phyloP scores from a whole-genome alignment of 2,329 filamentous ascomycete species.

The Remersonia thermophila region DNA sequence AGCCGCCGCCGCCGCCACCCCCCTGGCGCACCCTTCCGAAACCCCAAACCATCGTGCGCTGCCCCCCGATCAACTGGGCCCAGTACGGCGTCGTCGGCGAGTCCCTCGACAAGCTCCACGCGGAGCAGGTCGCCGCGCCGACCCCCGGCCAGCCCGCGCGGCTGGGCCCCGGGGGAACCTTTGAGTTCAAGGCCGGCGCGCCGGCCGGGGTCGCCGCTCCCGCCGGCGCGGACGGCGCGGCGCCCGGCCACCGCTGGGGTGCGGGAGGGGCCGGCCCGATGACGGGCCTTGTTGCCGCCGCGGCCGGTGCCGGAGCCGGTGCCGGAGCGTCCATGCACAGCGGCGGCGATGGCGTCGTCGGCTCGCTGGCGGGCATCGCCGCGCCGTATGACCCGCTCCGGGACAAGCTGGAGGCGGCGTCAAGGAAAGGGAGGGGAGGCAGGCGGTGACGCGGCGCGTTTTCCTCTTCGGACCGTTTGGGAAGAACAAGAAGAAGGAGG shows the following conservation, averaged over 20 bases:
- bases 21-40: slow-evolving; percentile 57
- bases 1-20: slow-evolving; percentile 3
- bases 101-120: slow-evolving; percentile 71
- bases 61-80: slow-evolving; percentile 85
- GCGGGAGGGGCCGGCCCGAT: too few relatives aligned
- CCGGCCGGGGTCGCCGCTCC: too few relatives aligned
- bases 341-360: too few relatives aligned
- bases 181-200: slow-evolving; percentile 34
- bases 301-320: too few relatives aligned
- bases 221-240: too few relatives aligned
- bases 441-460: slow-evolving; percentile 22
- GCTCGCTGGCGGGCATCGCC: slow-evolving; percentile 41
- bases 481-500: too few relatives aligned
- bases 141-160: slow-evolving; percentile 39
- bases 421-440: slow-evolving; percentile 22
- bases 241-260: too few relatives aligned
- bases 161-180: slow-evolving; percentile 29
- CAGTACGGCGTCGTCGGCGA: slow-evolving; percentile 87
- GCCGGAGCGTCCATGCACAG: too few relatives aligned
- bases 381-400: slow-evolving; percentile 43
- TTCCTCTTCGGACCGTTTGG: too few relatives aligned
- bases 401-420: slow-evolving; percentile 35
- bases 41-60: slow-evolving; percentile 71
- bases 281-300: too few relatives aligned
- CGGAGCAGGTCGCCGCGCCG: slow-evolving; percentile 61